These are phyloP conservation scores for Eutypella sp. DNA, from an alignment of 2,329 filamentous ascomycete species.

Conservation along the genomic window DNA sequence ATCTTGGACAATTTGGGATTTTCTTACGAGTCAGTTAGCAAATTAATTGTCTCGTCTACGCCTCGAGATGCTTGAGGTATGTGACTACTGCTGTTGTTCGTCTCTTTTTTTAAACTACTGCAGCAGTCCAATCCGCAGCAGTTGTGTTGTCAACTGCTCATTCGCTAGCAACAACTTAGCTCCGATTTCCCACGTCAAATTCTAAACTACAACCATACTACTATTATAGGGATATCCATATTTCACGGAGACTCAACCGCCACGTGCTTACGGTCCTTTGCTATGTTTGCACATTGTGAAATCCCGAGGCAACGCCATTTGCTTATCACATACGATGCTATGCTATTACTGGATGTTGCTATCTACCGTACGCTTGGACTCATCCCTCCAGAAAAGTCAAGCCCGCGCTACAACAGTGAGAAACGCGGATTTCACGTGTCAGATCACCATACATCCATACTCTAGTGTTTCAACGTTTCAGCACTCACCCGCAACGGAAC, in stretches of 20 bases:
- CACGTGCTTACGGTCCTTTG: conserved; percentile 22
- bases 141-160: conserved; percentile 27
- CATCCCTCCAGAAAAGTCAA: neutral
- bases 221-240: conserved; percentile 15
- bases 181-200: conserved; percentile 24
- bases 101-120: conserved; percentile 19
- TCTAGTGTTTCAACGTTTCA: conserved; percentile 9
- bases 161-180: conserved; percentile 24
- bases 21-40: neutral
- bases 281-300: conserved; percentile 9
- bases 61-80: neutral
- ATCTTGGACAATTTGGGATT: neutral
- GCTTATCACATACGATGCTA: neutral
- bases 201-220: conserved; percentile 8
- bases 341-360: too few relatives aligned
- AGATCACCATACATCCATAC: conserved; percentile 19
- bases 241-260: conserved; percentile 7
- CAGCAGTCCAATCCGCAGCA: conserved; percentile 23
- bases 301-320: conserved; percentile 6
- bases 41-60: neutral
- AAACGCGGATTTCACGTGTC: conserved; percentile 17
- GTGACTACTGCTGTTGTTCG: neutral
- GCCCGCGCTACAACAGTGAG: conserved; percentile 1
- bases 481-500: too few relatives aligned
- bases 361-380: neutral